These are phyloP conservation scores for Cercospora sp. DNA, from an alignment of 2,329 filamentous ascomycete genomes.

Conservation along the genomic window DNA sequence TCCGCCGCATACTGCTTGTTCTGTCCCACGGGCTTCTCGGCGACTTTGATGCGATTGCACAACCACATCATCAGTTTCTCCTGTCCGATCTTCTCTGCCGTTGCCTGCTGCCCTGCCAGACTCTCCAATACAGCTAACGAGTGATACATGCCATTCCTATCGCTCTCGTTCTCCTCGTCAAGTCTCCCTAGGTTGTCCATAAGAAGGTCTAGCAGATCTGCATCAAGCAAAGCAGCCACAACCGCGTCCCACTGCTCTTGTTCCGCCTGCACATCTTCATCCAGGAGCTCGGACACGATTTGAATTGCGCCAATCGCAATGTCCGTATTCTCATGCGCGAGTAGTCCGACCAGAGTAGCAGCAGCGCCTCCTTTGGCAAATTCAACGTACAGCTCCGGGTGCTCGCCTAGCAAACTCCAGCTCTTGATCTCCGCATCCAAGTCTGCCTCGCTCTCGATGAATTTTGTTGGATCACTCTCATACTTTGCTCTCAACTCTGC, in stretches of 20 bases:
- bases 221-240: conserved; percentile 61
- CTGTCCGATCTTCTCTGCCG: conserved; percentile 70
- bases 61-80: conserved; percentile 77
- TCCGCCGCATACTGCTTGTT: conserved; percentile 97
- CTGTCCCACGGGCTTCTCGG: conserved; percentile 70
- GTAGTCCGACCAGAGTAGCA: conserved; percentile 71
- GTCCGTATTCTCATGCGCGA: conserved; percentile 95
- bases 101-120: conserved; percentile 67
- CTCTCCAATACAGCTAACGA: conserved; percentile 81
- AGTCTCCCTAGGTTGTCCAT: conserved; percentile 77
- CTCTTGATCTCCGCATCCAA: conserved; percentile 85
- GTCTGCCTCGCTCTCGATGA: conserved; percentile 84
- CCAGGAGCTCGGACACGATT: conserved; percentile 85
- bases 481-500: conserved; percentile 83
- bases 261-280: conserved; percentile 83
- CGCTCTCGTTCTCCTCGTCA: conserved; percentile 69
- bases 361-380: conserved; percentile 71
- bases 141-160: conserved; percentile 84
- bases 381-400: conserved; percentile 77
- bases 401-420: conserved; percentile 82
- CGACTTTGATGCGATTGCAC: conserved; percentile 67
- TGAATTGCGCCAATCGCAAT: conserved; percentile 91
- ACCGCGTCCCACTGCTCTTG: conserved; percentile 78
- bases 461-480: conserved; percentile 74
- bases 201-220: conserved; percentile 72